A percentile compares a stretch with the other conserved stretches of the same genome.
phyloP scores from a whole-genome alignment of 2,329 filamentous ascomycete genomes.

The Plenodomus biglobosus region DNA sequence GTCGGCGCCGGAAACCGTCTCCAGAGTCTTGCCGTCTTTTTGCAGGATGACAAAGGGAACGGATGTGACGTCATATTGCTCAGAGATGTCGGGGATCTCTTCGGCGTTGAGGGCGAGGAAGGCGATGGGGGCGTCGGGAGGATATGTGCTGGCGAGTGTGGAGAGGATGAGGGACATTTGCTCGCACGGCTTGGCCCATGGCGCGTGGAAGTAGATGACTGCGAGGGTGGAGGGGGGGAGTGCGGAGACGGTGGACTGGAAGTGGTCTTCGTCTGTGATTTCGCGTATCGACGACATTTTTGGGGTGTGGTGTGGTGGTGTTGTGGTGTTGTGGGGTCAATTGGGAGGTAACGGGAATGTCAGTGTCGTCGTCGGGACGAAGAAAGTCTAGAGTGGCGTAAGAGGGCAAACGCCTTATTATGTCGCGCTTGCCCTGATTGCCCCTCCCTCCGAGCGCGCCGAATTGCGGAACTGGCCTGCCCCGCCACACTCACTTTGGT shows the following conservation, averaged over 20 bases:
- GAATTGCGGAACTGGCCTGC: slow-evolving; percentile 12
- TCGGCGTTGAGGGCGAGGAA: slow-evolving; percentile 95
- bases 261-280: slow-evolving; percentile 72
- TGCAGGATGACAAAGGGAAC: slow-evolving; percentile 90
- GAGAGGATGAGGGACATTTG: slow-evolving; percentile 88
- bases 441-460: not conserved
- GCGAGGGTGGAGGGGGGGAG: slow-evolving; percentile 72
- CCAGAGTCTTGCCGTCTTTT: slow-evolving; percentile 71
- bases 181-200: slow-evolving; percentile 93
- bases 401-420: not conserved
- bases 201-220: slow-evolving; percentile 91
- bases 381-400: not conserved
- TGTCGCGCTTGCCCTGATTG: not conserved
- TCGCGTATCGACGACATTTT: slow-evolving; percentile 65
- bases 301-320: not conserved
- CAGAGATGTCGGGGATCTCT: slow-evolving; percentile 87
- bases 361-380: no score
- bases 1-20: slow-evolving; percentile 88
- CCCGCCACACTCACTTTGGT: slow-evolving; percentile 2
- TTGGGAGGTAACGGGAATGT: no score
- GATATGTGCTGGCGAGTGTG: slow-evolving; percentile 84
- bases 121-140: slow-evolving; percentile 68
- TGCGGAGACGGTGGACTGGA: slow-evolving; percentile 68
- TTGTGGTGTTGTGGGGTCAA: no score
- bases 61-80: slow-evolving; percentile 89